phyloP scores from a whole-genome alignment of 2,329 filamentous ascomycete genomes.

The Diaporthe caulivora region DNA sequence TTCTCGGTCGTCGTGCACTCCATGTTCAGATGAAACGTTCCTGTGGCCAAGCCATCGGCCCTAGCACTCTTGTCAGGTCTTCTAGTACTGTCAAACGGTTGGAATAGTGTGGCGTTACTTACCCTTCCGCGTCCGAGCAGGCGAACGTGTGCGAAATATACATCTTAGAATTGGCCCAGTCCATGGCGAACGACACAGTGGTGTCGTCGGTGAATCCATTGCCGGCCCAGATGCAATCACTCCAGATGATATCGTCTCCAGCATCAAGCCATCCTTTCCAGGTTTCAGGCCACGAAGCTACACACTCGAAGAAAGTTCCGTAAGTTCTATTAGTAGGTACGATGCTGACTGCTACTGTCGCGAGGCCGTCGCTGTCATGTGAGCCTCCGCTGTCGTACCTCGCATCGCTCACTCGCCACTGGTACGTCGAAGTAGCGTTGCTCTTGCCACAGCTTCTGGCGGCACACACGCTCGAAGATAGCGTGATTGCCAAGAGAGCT shows the following conservation, averaged over 20 bases:
- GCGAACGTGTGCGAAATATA: constrained; percentile 51
- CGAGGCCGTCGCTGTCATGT: constrained; percentile 32
- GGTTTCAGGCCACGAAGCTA: constrained; percentile 50
- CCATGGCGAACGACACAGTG: constrained; percentile 49
- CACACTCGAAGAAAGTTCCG: constrained; percentile 49
- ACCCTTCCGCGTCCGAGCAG: constrained; percentile 48
- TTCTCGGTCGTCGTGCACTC: not conserved
- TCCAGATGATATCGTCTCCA: constrained; percentile 49
- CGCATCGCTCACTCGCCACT: constrained; percentile 11
- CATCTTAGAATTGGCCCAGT: constrained; percentile 50
- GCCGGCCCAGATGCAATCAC: constrained; percentile 53
- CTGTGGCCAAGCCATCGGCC: not conserved
- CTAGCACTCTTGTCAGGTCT: not conserved
- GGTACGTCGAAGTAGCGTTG: not conserved
- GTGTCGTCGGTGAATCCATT: constrained; percentile 48
- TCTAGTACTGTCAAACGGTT: not conserved
- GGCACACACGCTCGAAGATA: not conserved
- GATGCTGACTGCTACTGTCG: constrained; percentile 48
- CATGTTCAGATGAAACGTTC: not conserved
- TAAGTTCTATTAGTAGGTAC: constrained; percentile 43
- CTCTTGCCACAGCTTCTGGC: not conserved
- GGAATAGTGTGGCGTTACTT: not conserved
- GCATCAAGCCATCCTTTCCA: constrained; percentile 50
- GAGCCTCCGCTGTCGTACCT: not conserved
- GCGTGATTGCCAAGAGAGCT: not conserved